These are phyloP conservation scores for Novymonas esmeraldas DNA, from an alignment of 208 protist genomes.

Conservation along the genomic window DNA sequence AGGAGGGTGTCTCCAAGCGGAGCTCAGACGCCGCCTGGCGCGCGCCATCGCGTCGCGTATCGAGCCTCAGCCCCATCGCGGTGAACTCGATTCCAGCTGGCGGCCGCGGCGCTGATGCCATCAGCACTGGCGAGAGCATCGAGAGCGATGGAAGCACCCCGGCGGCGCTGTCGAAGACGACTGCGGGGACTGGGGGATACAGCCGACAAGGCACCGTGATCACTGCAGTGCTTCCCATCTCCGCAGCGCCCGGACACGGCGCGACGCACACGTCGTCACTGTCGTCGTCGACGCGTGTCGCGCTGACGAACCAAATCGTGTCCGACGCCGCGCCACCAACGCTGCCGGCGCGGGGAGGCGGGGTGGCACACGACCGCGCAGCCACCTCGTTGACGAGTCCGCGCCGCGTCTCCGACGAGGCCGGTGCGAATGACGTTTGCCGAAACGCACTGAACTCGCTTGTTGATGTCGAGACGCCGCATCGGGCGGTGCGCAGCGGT, in stretches of 20 bases:
- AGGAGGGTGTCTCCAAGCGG: too few relatives aligned
- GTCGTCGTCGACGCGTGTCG: not conserved
- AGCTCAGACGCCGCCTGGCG: too few relatives aligned
- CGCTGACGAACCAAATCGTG: not conserved
- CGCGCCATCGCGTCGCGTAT: too few relatives aligned
- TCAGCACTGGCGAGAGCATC: not conserved
- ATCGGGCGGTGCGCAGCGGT: not conserved
- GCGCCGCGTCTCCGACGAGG: not conserved
- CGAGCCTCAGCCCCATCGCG: too few relatives aligned
- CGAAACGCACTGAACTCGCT: not conserved
- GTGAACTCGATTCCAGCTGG: too few relatives aligned
- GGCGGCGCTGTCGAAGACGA: too few relatives aligned
- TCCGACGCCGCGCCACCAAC: too few relatives aligned
- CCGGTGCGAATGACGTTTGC: not conserved
- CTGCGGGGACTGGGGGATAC: too few relatives aligned
- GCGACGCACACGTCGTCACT: not conserved
- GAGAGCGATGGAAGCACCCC: not conserved
- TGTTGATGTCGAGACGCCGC: not conserved
- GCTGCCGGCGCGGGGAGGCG: not conserved
- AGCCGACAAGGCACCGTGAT: not conserved
- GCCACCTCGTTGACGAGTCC: too few relatives aligned
- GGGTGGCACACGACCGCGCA: too few relatives aligned
- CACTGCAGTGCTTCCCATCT: not conserved
- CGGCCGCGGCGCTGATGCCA: too few relatives aligned
- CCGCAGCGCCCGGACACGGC: not conserved